Conservation (phyloP, 352 stramenopile species). For the Pythium pectinolyticum region DNA sequence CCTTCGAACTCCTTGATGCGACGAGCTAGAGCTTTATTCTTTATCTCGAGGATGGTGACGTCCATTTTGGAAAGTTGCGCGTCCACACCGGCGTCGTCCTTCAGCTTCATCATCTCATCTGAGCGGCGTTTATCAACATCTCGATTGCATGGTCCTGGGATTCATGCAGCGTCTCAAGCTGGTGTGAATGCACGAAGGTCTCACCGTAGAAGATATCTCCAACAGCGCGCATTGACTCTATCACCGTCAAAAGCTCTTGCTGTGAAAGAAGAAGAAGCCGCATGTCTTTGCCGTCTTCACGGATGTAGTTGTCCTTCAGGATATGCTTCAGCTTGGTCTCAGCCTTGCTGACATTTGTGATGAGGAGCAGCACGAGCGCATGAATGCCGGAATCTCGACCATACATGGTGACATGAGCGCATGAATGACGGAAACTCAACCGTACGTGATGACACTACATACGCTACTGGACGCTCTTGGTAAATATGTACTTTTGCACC, state of each 20-base stretch:
- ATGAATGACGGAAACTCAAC: background rate
- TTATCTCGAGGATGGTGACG: background rate
- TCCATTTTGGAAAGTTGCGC: background rate
- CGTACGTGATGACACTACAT: background rate
- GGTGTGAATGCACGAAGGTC: background rate
- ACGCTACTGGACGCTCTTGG: background rate
- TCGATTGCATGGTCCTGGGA: background rate
- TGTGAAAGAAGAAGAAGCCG: background rate
- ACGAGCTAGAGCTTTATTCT: conserved; percentile 2
- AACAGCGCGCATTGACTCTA: background rate
- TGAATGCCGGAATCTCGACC: background rate
- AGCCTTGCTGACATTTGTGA: background rate
- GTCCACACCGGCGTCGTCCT: no score
- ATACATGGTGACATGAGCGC: background rate
- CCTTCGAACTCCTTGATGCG: conserved; percentile 2
- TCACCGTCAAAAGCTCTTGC: background rate
- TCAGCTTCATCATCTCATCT: background rate
- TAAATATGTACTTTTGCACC: background rate
- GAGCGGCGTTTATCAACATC: background rate
- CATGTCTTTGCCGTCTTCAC: background rate
- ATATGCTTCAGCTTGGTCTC: background rate
- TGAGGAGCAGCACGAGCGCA: background rate
- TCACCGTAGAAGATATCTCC: conserved; percentile 2
- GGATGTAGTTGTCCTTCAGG: background rate
- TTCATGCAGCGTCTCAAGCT: background rate